Evolutionary conservation across 805 yeast genomes (phyloP), one percentile per base, ranked within the genome.

Genomic region (Starmerella tilneyi): DNA sequence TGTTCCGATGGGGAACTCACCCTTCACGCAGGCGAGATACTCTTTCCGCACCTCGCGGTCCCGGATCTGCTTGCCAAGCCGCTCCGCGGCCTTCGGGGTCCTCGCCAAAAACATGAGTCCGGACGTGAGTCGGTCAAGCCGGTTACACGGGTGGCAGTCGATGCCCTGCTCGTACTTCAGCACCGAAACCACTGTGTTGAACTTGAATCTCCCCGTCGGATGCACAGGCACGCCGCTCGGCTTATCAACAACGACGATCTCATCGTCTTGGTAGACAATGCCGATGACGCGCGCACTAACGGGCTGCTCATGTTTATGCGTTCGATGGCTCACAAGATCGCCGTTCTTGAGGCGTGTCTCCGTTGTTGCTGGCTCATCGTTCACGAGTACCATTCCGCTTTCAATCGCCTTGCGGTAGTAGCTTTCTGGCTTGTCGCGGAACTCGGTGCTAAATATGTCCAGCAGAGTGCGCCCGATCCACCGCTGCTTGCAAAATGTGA

Each of bases 191-290:
- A 84, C 73, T 0, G 94, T 76, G 59, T 89, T 89, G 61, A 73
- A 84, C 46, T 89, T 66, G 63, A 78, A 89, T 45, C 68, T 54
- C 3, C 97, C 98, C 0, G 96, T 81, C 3, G 98, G 97, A 61
- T 92, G 98, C 0, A 84, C 94, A 0, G 98, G 96, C 2, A 92
- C 72, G 0, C 98, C 96, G 4, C 92, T 74, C 0, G 98, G 98
- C 53, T 92, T 92, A 61, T 89, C 94, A 19, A 92, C 79, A 3
- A 83, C 94, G 5, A 92, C 69, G 19, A 85, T 60, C 41, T 81
- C 74, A 7, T 80, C 85, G 59, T 84, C 79, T 56, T 86, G 84
- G 58, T 70, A 72, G 0, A 88, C 81, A 20, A 84, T 75, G 44
- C 73, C 71, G 40, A 85, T 78, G 0, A 74, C 72, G 57, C 45